phyloP scores from a whole-genome alignment of 2,329 filamentous ascomycete genomes.

The Aspergillus sp. region DNA sequence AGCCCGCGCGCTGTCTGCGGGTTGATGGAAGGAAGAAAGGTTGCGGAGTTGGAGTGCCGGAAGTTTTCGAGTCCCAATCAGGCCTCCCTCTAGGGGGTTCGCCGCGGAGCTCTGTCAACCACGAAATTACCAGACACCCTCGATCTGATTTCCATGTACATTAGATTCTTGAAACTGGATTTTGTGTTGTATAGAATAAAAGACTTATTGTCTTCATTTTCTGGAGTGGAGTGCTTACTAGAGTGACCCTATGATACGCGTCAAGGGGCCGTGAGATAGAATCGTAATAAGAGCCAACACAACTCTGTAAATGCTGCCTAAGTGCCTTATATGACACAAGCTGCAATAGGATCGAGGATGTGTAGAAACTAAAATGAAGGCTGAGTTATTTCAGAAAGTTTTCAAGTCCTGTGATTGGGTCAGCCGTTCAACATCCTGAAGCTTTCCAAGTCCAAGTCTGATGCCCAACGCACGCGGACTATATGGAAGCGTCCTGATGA shows the following conservation, averaged over 20 bases:
- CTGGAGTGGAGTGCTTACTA: background rate
- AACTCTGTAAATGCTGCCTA: background rate
- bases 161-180: constrained; percentile 7
- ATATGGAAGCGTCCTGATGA: background rate
- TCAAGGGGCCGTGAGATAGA: background rate
- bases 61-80: constrained; percentile 34
- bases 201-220: background rate
- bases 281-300: background rate
- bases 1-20: constrained; percentile 34
- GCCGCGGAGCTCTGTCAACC: constrained; percentile 22
- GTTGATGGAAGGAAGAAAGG: constrained; percentile 30
- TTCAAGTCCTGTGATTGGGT: background rate
- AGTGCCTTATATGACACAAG: background rate
- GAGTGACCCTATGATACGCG: background rate
- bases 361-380: background rate
- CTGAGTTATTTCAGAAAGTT: background rate
- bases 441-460: background rate
- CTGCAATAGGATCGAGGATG: background rate
- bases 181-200: background rate
- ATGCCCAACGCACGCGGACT: background rate
- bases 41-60: constrained; percentile 29
- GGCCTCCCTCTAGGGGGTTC: constrained; percentile 26
- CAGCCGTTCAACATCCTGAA: constrained; percentile 1
- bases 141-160: constrained; percentile 2
- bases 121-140: constrained; percentile 14